These are phyloP conservation scores for Austroboletus eburneus DNA, from an alignment of 768 basidiomycete species.

Conservation along the genomic window DNA sequence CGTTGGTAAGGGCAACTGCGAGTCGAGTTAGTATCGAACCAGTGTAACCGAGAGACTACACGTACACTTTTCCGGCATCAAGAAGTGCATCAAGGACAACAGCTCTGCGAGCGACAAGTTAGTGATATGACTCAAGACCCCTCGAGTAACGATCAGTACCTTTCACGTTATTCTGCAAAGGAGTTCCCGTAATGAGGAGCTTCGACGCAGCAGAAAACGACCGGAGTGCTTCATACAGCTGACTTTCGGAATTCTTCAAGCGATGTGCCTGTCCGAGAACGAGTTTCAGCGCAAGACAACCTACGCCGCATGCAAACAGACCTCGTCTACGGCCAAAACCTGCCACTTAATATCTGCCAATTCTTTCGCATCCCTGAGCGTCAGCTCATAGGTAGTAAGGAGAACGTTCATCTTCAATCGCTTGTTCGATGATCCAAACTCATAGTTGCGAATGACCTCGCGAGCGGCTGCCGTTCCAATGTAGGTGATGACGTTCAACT, in stretches of 20 bases:
- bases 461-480: constrained; percentile 86
- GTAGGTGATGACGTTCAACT: constrained; percentile 94
- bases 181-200: constrained; percentile 96
- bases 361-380: constrained; percentile 84
- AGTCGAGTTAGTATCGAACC: constrained; percentile 7
- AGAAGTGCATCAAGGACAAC: constrained; percentile 96
- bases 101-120: constrained; percentile 54
- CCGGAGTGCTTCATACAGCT: constrained; percentile 90
- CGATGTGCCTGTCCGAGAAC: constrained; percentile 72
- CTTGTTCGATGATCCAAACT: constrained; percentile 87
- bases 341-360: constrained; percentile 97
- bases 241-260: constrained; percentile 95
- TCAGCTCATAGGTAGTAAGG: constrained; percentile 95
- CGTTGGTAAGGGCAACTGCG: constrained; percentile 85
- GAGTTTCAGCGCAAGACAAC: constrained; percentile 14
- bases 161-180: constrained; percentile 98
- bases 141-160: constrained; percentile 44
- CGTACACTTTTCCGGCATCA: constrained; percentile 97
- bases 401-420: constrained; percentile 96
- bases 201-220: constrained; percentile 89
- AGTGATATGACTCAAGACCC: constrained; percentile 5
- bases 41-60: neutral
- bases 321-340: constrained; percentile 93
- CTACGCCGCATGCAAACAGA: constrained; percentile 28
- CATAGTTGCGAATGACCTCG: constrained; percentile 86